phyloP scores from a whole-genome alignment of 2,329 filamentous ascomycete genomes.

The Penicillium sp. region DNA sequence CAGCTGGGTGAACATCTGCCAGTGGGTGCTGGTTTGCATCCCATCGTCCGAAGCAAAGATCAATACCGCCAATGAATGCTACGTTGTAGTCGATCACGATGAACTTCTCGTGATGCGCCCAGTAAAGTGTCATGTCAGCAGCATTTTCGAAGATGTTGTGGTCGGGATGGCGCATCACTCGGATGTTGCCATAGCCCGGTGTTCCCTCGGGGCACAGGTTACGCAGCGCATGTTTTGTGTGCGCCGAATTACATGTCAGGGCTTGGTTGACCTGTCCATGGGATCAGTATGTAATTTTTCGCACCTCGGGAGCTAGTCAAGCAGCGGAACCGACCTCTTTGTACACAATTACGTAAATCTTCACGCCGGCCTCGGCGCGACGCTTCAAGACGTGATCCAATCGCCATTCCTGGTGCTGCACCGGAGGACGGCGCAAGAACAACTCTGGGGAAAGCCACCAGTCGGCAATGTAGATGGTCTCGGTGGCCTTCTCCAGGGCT shows the following conservation, averaged over 20 bases:
- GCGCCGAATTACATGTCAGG: slow-evolving; percentile 85
- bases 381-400: slow-evolving; percentile 85
- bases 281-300: not conserved
- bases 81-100: slow-evolving; percentile 89
- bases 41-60: slow-evolving; percentile 95
- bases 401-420: slow-evolving; percentile 79
- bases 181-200: slow-evolving; percentile 85
- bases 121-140: slow-evolving; percentile 95
- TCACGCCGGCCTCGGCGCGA: slow-evolving; percentile 86
- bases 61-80: slow-evolving; percentile 91
- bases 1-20: slow-evolving; percentile 83
- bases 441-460: slow-evolving; percentile 97
- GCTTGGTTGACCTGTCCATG: slow-evolving; percentile 62
- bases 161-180: slow-evolving; percentile 85
- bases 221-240: slow-evolving; percentile 85
- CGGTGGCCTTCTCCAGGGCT: slow-evolving; percentile 84
- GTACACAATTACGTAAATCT: slow-evolving; percentile 92
- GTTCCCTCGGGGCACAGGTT: slow-evolving; percentile 77
- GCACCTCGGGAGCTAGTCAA: not conserved
- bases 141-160: slow-evolving; percentile 94
- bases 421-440: slow-evolving; percentile 78
- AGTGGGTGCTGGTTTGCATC: slow-evolving; percentile 83
- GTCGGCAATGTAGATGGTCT: slow-evolving; percentile 93
- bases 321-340: slow-evolving; percentile 61
- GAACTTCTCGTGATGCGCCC: slow-evolving; percentile 98